Evolutionary conservation across 345 rosid species (phyloP).

Genomic region (Aquilaria sinensis): DNA sequence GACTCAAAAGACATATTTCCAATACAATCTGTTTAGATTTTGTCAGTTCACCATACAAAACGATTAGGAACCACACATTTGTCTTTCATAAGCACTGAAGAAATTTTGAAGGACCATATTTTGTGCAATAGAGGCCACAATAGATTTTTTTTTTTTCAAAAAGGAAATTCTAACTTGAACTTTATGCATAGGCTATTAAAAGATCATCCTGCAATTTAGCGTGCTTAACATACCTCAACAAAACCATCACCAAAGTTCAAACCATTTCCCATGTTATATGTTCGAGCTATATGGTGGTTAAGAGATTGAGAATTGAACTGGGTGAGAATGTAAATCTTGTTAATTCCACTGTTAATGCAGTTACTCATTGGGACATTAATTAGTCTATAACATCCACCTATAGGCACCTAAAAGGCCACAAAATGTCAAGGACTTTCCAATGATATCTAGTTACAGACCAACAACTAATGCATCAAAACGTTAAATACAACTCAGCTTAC

Average conservation of each 20-base stretch:
- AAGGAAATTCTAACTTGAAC: no score
- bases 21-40: no score
- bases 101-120: no score
- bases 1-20: no score
- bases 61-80: no score
- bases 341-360: slow-evolving; percentile 81
- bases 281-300: slow-evolving; percentile 65
- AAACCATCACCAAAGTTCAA: slow-evolving; percentile 70
- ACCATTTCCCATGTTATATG: slow-evolving; percentile 64
- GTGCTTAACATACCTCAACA: slow-evolving; percentile 54
- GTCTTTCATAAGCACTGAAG: no score
- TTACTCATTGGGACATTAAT: slow-evolving; percentile 90
- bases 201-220: no score
- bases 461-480: background rate
- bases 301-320: slow-evolving; percentile 89
- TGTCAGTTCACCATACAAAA: no score
- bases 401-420: slow-evolving; percentile 51
- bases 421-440: background rate
- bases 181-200: no score
- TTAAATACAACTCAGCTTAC: slow-evolving; percentile 30
- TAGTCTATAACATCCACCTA: slow-evolving; percentile 81
- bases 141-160: no score
- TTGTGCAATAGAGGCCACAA: no score
- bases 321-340: slow-evolving; percentile 84
- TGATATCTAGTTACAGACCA: background rate